Percentiles rank a stretch among this genome's conserved stretches.
These are phyloP conservation scores for Ascochyta lentis DNA, from an alignment of 2,329 filamentous ascomycete genomes.

Conservation along the genomic window DNA sequence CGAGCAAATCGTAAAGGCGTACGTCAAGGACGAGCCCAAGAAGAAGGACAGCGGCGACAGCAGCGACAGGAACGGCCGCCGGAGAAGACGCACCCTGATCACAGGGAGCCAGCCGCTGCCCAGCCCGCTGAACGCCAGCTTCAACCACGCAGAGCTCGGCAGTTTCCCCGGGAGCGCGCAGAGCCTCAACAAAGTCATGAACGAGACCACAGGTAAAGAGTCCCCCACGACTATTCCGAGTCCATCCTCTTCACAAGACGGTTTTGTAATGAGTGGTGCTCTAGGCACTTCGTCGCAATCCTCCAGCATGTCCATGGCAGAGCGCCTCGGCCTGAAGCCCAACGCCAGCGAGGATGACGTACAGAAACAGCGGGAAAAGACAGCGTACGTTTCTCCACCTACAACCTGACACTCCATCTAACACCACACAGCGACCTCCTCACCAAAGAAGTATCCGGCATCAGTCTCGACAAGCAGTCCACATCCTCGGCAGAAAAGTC, in stretches of 20 bases:
- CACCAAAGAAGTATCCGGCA: slow-evolving; percentile 91
- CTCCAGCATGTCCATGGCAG: slow-evolving; percentile 63
- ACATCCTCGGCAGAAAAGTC: slow-evolving; percentile 57
- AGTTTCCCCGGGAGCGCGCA: slow-evolving; percentile 66
- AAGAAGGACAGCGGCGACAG: slow-evolving; percentile 81
- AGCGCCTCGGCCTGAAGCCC: slow-evolving; percentile 62
- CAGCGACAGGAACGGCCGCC: slow-evolving; percentile 88
- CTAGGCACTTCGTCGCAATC: slow-evolving; percentile 56
- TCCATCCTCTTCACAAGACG: slow-evolving; percentile 49
- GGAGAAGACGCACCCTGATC: slow-evolving; percentile 90
- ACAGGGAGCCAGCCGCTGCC: slow-evolving; percentile 96
- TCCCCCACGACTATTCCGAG: slow-evolving; percentile 52
- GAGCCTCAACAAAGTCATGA: slow-evolving; percentile 84
- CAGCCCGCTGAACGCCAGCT: slow-evolving; percentile 90
- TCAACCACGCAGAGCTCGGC: slow-evolving; percentile 76
- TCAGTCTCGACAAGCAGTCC: slow-evolving; percentile 78
- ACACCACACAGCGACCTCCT: slow-evolving; percentile 73
- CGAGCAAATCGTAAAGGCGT: slow-evolving; percentile 96
- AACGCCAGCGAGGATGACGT: slow-evolving; percentile 58
- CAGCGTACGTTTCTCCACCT: slow-evolving; percentile 70
- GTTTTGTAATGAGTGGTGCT: slow-evolving; percentile 63
- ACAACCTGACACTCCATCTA: not conserved
- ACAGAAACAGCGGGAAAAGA: slow-evolving; percentile 88
- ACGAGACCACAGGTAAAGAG: slow-evolving; percentile 69
- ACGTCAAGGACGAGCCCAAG: slow-evolving; percentile 78